Evolutionary conservation across 2,329 filamentous ascomycete genomes (phyloP), one percentile per base, ranked within the genome.

Genomic region (Xylaria digitata): DNA sequence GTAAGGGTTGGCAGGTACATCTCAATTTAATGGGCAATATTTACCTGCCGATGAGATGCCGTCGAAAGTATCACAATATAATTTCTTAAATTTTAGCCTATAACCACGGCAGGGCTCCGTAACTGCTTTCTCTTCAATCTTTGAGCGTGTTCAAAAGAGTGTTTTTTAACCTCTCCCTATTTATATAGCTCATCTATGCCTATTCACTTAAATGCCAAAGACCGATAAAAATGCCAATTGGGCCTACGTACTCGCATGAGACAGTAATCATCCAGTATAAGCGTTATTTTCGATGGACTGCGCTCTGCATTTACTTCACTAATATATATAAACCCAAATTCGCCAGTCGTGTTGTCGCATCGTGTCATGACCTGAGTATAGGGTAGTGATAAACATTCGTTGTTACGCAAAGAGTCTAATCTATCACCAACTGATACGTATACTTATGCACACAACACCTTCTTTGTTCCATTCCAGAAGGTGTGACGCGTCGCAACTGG

Each of bases 261-360:
- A 34, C 17, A 52, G 50, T 77, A 77, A 34, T 78, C 67, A 1
- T 48, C 50, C 19, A 75, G 61, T 73, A 7, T 61, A 13, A 46
- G 43, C 59, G 17, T 52, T 17, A 57, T 13, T 63, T 40, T 40
- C 11, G 53, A 17, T 32, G 13, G 56, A 52, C 32, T 23, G 9
- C 60, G 60, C 26, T 34, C 23, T 19, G 66, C 52, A 26, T 46
- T 53, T 21, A 53, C 52, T 6, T 76, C 78, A 54, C 77, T 80
- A n/a, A 78, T 74, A 67, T 81, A 81, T 13, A 81, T 54, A 62
- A 81, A 82, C 2, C 76, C 76, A 50, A 81, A 75, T 1, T n/a
- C 30, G 30, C 43, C 15, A 79, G 78, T 11, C 66, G 71, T 23
- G 49, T 45, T 19, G 30, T 63, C 55, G 17, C 26, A 26, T 43